Percentiles rank a stretch among this genome's conserved stretches.
phyloP scores from a whole-genome alignment of 2,329 filamentous ascomycete genomes.

The Ophiocordyceps camponoti-leonardi region DNA sequence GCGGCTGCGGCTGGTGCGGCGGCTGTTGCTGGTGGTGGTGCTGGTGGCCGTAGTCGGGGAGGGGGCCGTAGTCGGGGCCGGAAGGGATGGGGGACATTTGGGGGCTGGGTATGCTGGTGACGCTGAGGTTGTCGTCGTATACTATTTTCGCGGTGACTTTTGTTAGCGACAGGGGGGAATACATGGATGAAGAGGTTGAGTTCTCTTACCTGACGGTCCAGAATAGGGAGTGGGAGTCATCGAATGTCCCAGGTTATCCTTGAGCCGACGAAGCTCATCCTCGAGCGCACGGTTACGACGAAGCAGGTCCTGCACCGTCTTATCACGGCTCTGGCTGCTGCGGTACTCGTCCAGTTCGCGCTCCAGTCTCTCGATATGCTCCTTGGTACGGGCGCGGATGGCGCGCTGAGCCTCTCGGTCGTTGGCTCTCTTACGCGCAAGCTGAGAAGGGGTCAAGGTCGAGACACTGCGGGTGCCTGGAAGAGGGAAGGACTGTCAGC shows the following conservation, averaged over 20 bases:
- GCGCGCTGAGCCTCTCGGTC: constrained; percentile 80
- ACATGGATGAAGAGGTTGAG: neutral
- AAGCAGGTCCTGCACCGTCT: constrained; percentile 32
- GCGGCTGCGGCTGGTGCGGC: constrained; percentile 9
- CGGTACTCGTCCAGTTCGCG: constrained; percentile 56
- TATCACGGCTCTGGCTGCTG: constrained; percentile 27
- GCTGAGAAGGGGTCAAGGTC: constrained; percentile 72
- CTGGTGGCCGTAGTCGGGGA: constrained; percentile 23
- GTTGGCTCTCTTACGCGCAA: constrained; percentile 81
- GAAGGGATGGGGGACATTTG: constrained; percentile 27
- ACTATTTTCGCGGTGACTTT: constrained; percentile 11
- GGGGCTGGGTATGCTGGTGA: constrained; percentile 21
- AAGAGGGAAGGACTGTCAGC: too few relatives aligned
- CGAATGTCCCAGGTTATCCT: constrained; percentile 26
- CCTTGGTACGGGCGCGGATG: constrained; percentile 72
- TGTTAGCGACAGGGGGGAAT: neutral
- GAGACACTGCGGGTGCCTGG: constrained; percentile 58
- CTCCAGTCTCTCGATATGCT: constrained; percentile 68
- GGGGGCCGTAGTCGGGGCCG: constrained; percentile 21
- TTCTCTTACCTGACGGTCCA: constrained; percentile 17
- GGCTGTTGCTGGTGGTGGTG: too few relatives aligned
- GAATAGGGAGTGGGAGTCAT: constrained; percentile 23
- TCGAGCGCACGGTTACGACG: constrained; percentile 36
- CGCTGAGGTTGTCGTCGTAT: constrained; percentile 23
- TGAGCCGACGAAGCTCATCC: constrained; percentile 29